Evolutionary conservation across 306 rosid species (phyloP), one percentile per base, ranked within the genome.

Genomic region (Acacia crassicarpa): DNA sequence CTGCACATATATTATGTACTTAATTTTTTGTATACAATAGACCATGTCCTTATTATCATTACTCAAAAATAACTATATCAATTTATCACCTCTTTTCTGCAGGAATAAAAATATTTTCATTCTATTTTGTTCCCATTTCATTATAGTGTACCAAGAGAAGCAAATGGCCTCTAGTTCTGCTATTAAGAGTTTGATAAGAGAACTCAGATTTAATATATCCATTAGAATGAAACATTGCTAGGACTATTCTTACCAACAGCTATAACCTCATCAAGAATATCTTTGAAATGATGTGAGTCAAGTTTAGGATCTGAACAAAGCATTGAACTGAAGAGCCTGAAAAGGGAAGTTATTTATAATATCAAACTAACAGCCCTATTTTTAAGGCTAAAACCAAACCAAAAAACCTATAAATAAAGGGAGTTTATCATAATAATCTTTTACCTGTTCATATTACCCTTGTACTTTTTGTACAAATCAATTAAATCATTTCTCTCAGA

Each of bases 251-350:
- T 77, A 95, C 99, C 99, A 77, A 92, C 82, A 76, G 90, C 80
- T 78, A 93, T 84, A 74, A 90, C 87, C 88, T 91, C 97, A 12
- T 95, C 94, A 16, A 95, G 80, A 46, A 89, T 91, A 79, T 93
- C 98, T 88, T 85, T 92, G 89, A 87, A 94, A 46, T 93, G 88
- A 63, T 89, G 93, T 5, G 99, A 93, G 83, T 95, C 99, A 12
- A 92, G 92, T 86, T 90, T 89, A 75, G 91, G 84, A 85, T 93
- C 97, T 5, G 99, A 95, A 91, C 99, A 95, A 72, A 95, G 90
- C 99, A 95, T 95, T 70, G 98, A 95, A 84, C 97, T 92, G 82
- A 93, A 93, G 38, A 95, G 90, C 85, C 99, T 95, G 87, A 78
- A 86, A 53, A 49, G 67, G 66, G 65, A n/a, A n/a, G n/a, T n/a